Evolutionary conservation across 2,329 filamentous ascomycete genomes (phyloP).

Genomic region (Acephala macrosclerotiorum): DNA sequence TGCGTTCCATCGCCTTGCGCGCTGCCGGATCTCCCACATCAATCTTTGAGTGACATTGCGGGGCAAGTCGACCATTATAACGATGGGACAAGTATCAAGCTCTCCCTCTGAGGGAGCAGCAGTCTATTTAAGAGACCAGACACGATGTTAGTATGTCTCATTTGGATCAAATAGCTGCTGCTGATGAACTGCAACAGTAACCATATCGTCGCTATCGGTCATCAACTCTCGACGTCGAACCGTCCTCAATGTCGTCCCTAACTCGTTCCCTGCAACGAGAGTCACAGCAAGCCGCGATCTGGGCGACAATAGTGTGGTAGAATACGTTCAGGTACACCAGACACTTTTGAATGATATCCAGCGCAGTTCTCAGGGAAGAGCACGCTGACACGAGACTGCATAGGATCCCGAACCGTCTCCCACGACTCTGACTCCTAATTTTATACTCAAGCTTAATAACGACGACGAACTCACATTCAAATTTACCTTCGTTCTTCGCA

Average conservation of each 20-base stretch:
- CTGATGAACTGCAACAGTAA: conserved; percentile 65
- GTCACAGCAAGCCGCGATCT: conserved; percentile 75
- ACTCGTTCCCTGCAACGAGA: conserved; percentile 85
- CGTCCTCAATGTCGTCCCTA: conserved; percentile 80
- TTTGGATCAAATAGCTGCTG: background rate
- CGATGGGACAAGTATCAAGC: conserved; percentile 93
- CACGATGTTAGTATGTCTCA: conserved; percentile 72
- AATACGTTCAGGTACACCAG: conserved; percentile 83
- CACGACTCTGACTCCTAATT: conserved; percentile 64
- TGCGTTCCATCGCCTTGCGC: conserved; percentile 37
- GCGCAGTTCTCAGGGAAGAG: background rate
- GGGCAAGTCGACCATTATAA: conserved; percentile 44
- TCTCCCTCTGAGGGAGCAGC: conserved; percentile 82
- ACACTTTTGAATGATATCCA: background rate
- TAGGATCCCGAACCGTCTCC: conserved; percentile 78
- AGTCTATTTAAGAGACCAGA: conserved; percentile 90
- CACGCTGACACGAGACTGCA: conserved; percentile 26
- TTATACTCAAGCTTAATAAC: conserved; percentile 86
- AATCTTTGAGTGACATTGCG: conserved; percentile 19
- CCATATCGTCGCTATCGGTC: conserved; percentile 83
- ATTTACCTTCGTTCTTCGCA: conserved; percentile 85
- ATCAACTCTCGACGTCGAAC: conserved; percentile 81
- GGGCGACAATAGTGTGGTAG: conserved; percentile 78
- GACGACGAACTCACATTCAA: conserved; percentile 93
- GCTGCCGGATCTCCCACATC: conserved; percentile 15